phyloP scores from a whole-genome alignment of 805 yeast genomes.

The Blastobotrys muscicola region DNA sequence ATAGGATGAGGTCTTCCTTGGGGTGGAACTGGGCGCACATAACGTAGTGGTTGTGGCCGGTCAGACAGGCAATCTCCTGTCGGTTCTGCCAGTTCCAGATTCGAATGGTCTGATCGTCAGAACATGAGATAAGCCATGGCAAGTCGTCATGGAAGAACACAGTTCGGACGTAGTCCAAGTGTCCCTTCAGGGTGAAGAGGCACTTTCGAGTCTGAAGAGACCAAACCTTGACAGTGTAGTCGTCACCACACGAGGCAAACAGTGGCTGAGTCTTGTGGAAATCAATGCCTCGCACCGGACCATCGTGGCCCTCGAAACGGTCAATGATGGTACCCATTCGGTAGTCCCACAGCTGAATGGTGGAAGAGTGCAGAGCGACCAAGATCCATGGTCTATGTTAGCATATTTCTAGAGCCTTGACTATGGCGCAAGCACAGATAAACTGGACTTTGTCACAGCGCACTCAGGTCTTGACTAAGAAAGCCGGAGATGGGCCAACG shows the following conservation, averaged over 20 bases:
- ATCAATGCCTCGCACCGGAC: slow-evolving; percentile 91
- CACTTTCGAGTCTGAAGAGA: slow-evolving; percentile 85
- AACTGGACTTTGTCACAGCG: too few relatives aligned
- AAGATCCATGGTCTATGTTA: slow-evolving; percentile 78
- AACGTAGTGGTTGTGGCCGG: slow-evolving; percentile 97
- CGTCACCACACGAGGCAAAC: slow-evolving; percentile 97
- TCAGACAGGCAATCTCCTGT: slow-evolving; percentile 90
- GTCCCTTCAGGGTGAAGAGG: slow-evolving; percentile 84
- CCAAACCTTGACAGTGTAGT: slow-evolving; percentile 93
- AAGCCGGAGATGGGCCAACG: too few relatives aligned
- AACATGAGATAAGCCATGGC: slow-evolving; percentile 94
- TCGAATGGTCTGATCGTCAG: slow-evolving; percentile 97
- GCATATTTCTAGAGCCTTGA: slow-evolving; percentile 10
- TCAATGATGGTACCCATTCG: slow-evolving; percentile 97
- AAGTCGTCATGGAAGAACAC: slow-evolving; percentile 90
- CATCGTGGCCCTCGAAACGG: slow-evolving; percentile 95
- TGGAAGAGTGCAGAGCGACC: slow-evolving; percentile 91
- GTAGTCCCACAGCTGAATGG: slow-evolving; percentile 99
- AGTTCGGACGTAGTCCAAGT: slow-evolving; percentile 89
- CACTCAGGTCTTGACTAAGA: too few relatives aligned
- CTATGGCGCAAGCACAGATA: slow-evolving; percentile 2
- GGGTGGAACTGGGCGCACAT: slow-evolving; percentile 99
- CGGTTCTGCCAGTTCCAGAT: slow-evolving; percentile 99
- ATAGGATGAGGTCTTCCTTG: slow-evolving; percentile 83
- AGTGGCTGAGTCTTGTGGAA: slow-evolving; percentile 98